A percentile compares a stretch with the other conserved stretches of the same genome.
Evolutionary conservation across 257 asterid species (phyloP).

Genomic region (Vinca minor): DNA sequence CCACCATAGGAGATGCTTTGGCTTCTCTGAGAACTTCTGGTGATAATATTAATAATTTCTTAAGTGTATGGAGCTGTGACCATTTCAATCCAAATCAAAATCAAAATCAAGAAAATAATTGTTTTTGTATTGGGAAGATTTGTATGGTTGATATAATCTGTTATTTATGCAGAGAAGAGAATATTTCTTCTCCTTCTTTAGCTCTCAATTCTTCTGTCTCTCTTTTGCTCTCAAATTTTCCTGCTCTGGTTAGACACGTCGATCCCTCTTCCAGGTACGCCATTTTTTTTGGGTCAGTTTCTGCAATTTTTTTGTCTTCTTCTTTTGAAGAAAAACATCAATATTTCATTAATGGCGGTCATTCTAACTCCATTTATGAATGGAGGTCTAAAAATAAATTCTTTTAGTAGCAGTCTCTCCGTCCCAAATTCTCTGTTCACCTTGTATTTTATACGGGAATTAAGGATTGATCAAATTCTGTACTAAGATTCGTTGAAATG

Average conservation of each 20-base stretch:
- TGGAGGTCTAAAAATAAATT: no score
- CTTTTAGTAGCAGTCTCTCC: no score
- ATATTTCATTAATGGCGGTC: conserved; percentile 1
- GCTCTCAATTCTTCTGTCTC: conserved; percentile 63
- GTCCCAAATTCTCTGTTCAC: no score
- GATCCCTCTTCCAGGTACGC: conserved; percentile 58
- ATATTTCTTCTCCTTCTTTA: conserved; percentile 39
- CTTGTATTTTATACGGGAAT: no score
- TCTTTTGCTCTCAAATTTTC: conserved; percentile 33
- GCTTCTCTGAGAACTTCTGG: conserved; percentile 46
- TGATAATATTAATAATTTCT: conserved; percentile 32
- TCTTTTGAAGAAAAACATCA: not conserved
- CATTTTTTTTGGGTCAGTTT: conserved; percentile 6
- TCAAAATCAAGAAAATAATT: not conserved
- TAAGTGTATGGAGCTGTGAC: conserved; percentile 81
- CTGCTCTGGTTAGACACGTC: conserved; percentile 47
- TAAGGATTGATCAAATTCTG: no score
- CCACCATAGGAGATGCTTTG: conserved; percentile 56
- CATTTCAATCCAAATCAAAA: conserved; percentile 22
- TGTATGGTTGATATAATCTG: conserved; percentile 76
- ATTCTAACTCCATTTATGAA: no score
- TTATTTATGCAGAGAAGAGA: conserved; percentile 51
- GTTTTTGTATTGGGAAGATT: conserved; percentile 63
- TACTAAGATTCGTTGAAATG: no score
- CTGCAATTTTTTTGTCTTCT: conserved; percentile 3